Evolutionary conservation across 2,329 filamentous ascomycete species (phyloP), one percentile per base, ranked within the genome.

Genomic region (Claviceps africana): DNA sequence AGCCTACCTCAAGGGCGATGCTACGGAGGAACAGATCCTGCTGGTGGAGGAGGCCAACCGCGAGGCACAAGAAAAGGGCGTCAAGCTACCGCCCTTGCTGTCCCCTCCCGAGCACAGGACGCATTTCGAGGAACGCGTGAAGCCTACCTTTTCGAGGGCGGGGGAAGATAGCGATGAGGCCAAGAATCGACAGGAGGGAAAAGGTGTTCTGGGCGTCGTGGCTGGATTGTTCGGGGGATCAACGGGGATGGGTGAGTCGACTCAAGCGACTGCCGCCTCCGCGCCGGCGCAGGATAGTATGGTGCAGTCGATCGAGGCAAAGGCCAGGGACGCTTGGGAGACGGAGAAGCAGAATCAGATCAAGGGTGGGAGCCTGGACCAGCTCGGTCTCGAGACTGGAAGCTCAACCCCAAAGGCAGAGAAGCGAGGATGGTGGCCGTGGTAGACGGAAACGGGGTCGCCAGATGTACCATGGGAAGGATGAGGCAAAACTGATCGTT

Each of bases 1-100:
- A 19, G 78, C 78, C 54, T 82, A 79, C 67, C 76, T 82, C 69
- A 75, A 73, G 55, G 76, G 76, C 61, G 69, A 71, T 37, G 78
- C 78, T 28, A 77, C 73, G 52, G 72, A 75, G 45, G 77, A 78
- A 47, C 78, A 82, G 64, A 70, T 74, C 49, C 61, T 66, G 33
- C 70, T 81, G 53, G 78, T 82, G 48, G 78, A 81, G 58, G 76
- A 79, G 52, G 75, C 76, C 55, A 74, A 77, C 57, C 70, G 65
- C 53, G 67, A 70, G 47, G 75, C 76, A 53, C 68, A 71, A 54
- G 63, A 67, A 50, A 61, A 63, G 51, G 73, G 72, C 58, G 62
- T 69, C 61, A 69, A 73, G 59, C 62, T 80, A 47, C 77, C 77
- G 4, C 72, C 74, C 30, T 66, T 79, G 33, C 71, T 81, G 22